Percentiles rank a stretch among this genome's conserved stretches.
Evolutionary conservation across 176 grass and related monocot species (phyloP).

Genomic region (barley (Hordeum vulgare)): DNA sequence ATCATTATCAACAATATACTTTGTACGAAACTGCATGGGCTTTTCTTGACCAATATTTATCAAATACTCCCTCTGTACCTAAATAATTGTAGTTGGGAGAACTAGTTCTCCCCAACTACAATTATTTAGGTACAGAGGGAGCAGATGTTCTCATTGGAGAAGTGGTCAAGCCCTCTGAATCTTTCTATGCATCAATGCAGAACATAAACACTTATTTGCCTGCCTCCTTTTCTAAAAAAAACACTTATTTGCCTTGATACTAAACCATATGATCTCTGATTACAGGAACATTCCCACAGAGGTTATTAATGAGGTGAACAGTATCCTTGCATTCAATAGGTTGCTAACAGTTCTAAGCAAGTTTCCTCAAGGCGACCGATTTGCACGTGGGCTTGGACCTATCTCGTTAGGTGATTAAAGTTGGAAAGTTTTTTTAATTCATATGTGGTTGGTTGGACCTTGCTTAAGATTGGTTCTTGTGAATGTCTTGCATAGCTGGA

Average conservation of each 20-base stretch:
- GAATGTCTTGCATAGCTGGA: conserved; percentile 51
- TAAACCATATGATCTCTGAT: conserved; percentile 36
- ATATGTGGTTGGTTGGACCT: conserved; percentile 25
- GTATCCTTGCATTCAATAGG: conserved; percentile 68
- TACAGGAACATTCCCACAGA: conserved; percentile 49
- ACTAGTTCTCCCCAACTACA: no score
- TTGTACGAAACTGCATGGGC: neutral
- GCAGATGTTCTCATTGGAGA: neutral
- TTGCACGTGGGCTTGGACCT: conserved; percentile 70
- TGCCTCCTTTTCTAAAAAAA: no score
- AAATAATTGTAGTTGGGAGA: no score
- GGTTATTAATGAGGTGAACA: conserved; percentile 68
- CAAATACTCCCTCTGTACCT: no score
- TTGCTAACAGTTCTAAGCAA: conserved; percentile 61
- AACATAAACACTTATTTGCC: conserved; percentile 20
- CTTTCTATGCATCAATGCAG: neutral
- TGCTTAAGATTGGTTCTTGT: conserved; percentile 10
- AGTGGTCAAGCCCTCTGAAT: neutral
- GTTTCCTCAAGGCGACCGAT: conserved; percentile 43
- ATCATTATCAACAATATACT: neutral
- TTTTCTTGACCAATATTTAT: conserved; percentile 14
- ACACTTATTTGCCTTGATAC: conserved; percentile 18
- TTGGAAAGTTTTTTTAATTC: conserved; percentile 13
- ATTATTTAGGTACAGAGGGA: no score
- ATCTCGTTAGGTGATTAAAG: conserved; percentile 69